Percentiles rank a stretch among this genome's conserved stretches.
Conservation (phyloP, 2,329 filamentous ascomycete species). For the Ophiostoma perfectum region DNA sequence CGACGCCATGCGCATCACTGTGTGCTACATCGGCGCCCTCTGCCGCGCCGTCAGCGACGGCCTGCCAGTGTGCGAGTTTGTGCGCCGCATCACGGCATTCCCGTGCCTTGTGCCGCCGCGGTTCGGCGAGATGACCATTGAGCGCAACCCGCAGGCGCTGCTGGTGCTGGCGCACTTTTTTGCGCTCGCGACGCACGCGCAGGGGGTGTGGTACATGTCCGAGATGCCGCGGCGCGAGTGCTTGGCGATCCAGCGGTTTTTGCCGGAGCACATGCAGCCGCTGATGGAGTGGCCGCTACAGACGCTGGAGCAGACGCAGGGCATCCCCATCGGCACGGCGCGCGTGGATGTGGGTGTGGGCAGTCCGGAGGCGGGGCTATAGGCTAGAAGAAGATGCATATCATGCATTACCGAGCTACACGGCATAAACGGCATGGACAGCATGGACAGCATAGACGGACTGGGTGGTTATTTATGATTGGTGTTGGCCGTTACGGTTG, state of each 20-base stretch:
- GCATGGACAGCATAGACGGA: not conserved
- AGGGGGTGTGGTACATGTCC: not conserved
- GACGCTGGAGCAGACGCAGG: not conserved
- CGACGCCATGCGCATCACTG: conserved; percentile 4
- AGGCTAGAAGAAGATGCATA: no score
- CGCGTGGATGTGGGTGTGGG: not conserved
- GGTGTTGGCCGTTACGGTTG: not conserved
- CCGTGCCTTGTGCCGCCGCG: not conserved
- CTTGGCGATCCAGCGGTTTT: not conserved
- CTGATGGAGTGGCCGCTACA: conserved; percentile 1
- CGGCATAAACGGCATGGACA: no score
- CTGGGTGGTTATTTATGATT: not conserved
- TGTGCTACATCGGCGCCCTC: not conserved
- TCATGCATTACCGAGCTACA: no score
- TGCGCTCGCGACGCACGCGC: not conserved
- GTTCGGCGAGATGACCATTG: not conserved
- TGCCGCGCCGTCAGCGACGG: not conserved
- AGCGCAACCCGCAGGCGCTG: conserved; percentile 11
- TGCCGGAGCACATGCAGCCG: conserved; percentile 8
- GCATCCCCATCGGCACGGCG: not conserved
- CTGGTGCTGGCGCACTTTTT: conserved; percentile 12
- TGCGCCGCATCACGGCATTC: not conserved
- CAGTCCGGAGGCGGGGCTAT: not conserved
- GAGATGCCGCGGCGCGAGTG: conserved; percentile 12
- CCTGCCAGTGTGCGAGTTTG: not conserved